Evolutionary conservation across 495 filamentous ascomycete species (phyloP).

Genomic region (Penicillium longicatenatum): DNA sequence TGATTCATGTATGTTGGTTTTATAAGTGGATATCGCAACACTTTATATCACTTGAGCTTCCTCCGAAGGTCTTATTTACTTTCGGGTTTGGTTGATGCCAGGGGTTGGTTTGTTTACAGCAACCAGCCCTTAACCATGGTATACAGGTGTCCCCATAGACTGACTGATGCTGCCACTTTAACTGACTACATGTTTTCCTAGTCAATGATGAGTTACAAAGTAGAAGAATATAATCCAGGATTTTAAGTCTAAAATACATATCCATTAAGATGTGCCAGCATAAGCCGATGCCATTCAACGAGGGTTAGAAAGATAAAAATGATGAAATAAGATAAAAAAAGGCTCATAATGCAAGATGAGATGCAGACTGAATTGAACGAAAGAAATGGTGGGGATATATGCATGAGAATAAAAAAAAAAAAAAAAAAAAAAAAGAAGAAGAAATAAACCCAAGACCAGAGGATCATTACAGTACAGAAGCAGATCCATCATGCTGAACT

Average conservation of each 20-base stretch:
- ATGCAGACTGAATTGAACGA: slow-evolving; percentile 15
- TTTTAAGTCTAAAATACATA: slow-evolving; percentile 17
- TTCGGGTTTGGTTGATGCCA: too few species aligned
- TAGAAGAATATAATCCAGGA: background rate
- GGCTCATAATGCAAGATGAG: slow-evolving; percentile 16
- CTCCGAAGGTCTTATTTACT: too few species aligned
- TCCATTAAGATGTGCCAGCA: slow-evolving; percentile 3
- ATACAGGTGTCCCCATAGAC: too few species aligned
- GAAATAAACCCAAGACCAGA: slow-evolving; percentile 8
- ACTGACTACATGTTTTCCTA: background rate
- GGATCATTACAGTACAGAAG: slow-evolving; percentile 14
- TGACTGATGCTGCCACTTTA: background rate
- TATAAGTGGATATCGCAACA: background rate
- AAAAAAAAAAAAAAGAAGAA: slow-evolving; percentile 5
- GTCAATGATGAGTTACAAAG: background rate
- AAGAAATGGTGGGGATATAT: slow-evolving; percentile 11
- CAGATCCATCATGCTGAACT: slow-evolving; percentile 11
- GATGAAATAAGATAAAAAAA: slow-evolving; percentile 2
- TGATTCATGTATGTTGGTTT: background rate
- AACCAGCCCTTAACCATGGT: too few species aligned
- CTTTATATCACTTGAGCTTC: too few species aligned
- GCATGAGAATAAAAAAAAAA: slow-evolving; percentile 8
- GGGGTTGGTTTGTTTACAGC: too few species aligned
- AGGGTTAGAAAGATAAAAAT: background rate
- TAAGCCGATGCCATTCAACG: slow-evolving; percentile 8